Conservation (phyloP, 805 yeast species). For the Candida glaebosa region DNA sequence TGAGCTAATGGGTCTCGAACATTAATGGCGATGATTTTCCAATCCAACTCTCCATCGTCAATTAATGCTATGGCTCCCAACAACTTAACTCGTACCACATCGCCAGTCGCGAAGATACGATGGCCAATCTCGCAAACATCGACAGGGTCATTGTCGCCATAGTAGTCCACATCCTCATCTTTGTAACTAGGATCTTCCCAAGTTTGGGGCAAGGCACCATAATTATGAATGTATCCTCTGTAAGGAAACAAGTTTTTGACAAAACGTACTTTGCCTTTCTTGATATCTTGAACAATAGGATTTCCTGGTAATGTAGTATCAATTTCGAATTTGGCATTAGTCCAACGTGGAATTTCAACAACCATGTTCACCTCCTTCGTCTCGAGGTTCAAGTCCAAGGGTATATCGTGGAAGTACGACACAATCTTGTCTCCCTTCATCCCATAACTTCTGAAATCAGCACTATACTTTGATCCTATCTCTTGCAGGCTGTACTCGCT, state of each 20-base stretch:
- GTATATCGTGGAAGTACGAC: constrained; percentile 73
- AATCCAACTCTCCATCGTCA: constrained; percentile 88
- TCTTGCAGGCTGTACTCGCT: neutral
- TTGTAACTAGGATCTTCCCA: constrained; percentile 90
- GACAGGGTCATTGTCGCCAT: constrained; percentile 46
- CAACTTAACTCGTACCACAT: constrained; percentile 83
- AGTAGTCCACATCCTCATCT: constrained; percentile 39
- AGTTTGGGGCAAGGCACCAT: constrained; percentile 89
- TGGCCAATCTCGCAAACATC: constrained; percentile 86
- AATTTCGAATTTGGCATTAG: constrained; percentile 81
- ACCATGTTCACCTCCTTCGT: constrained; percentile 43
- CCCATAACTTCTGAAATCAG: constrained; percentile 41
- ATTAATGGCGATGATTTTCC: constrained; percentile 90
- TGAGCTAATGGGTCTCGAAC: constrained; percentile 81
- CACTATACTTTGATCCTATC: constrained; percentile 33
- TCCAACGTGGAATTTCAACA: constrained; percentile 58
- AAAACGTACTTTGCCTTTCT: constrained; percentile 71
- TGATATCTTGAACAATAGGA: constrained; percentile 78
- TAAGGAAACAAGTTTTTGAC: constrained; percentile 78
- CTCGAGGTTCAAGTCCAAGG: constrained; percentile 45
- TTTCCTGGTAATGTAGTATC: constrained; percentile 54
- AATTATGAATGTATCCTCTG: constrained; percentile 82
- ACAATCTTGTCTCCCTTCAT: constrained; percentile 41
- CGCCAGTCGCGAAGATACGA: constrained; percentile 61
- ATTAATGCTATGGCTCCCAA: constrained; percentile 92